Evolutionary conservation across 306 rosid genomes (phyloP).

Genomic region (Cercis canadensis): DNA sequence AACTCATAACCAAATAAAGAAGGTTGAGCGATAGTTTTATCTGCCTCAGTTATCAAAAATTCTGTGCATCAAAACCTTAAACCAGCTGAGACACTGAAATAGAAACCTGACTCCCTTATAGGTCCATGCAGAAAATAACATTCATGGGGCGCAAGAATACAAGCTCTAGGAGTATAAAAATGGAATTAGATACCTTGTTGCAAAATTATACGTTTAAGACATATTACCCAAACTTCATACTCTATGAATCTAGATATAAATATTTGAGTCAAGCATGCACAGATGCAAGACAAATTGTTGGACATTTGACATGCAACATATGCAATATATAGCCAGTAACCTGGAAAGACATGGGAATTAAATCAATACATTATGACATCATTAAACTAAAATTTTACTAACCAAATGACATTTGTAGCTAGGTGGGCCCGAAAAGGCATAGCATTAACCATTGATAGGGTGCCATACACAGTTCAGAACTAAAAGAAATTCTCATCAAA

Average conservation of each 20-base stretch:
- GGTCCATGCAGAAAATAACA: background rate
- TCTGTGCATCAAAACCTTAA: conserved; percentile 7
- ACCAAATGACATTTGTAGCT: conserved; percentile 7
- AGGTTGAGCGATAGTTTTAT: background rate
- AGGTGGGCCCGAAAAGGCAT: background rate
- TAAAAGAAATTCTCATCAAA: background rate
- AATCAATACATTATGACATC: conserved; percentile 16
- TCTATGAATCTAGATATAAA: conserved; percentile 4
- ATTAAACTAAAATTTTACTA: conserved; percentile 12
- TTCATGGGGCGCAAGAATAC: conserved; percentile 5
- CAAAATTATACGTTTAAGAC: background rate
- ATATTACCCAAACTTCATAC: conserved; percentile 7
- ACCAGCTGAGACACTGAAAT: background rate
- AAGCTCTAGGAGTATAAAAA: background rate
- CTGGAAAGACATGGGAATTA: background rate
- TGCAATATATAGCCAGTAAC: background rate
- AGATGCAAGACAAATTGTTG: conserved; percentile 7
- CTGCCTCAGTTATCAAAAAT: conserved; percentile 2
- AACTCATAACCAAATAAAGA: background rate
- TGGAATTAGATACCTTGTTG: background rate
- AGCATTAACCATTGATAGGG: background rate
- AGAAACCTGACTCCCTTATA: background rate
- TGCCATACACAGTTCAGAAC: background rate
- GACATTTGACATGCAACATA: conserved; percentile 8
- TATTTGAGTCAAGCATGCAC: background rate